A percentile compares a stretch with the other conserved stretches of the same genome.
These are phyloP conservation scores for Blastobotrys attinorum DNA, from an alignment of 805 yeast genomes.

Conservation along the genomic window DNA sequence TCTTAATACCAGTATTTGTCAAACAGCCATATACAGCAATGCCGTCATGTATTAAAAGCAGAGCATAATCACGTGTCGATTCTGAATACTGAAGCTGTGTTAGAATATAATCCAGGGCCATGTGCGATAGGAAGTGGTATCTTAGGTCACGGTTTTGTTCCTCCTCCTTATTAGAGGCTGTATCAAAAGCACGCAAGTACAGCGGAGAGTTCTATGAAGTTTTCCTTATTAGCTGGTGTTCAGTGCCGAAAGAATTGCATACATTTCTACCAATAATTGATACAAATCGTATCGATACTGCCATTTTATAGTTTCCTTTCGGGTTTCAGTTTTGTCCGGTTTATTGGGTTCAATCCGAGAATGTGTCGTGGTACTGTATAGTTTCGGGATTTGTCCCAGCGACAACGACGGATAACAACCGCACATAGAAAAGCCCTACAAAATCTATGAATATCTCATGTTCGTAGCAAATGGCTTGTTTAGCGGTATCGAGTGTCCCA, in stretches of 20 bases:
- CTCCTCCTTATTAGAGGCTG: not conserved
- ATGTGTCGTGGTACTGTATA: not conserved
- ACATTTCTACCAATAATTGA: slow-evolving; percentile 21
- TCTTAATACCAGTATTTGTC: slow-evolving; percentile 27
- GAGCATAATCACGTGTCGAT: slow-evolving; percentile 15
- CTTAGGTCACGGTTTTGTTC: slow-evolving; percentile 12
- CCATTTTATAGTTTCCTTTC: slow-evolving; percentile 9
- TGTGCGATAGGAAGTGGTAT: slow-evolving; percentile 30
- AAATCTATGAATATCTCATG: no score
- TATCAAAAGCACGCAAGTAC: slow-evolving; percentile 16
- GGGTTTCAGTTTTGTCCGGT: slow-evolving; percentile 1
- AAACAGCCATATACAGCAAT: slow-evolving; percentile 30
- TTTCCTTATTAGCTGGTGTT: not conserved
- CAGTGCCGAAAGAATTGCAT: slow-evolving; percentile 5
- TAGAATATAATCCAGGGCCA: slow-evolving; percentile 30
- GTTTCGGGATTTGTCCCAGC: no score
- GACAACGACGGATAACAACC: no score
- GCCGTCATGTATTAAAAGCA: slow-evolving; percentile 29
- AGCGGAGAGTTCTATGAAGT: slow-evolving; percentile 19
- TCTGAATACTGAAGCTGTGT: slow-evolving; percentile 17
- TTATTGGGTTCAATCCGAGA: not conserved
- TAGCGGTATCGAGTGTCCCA: slow-evolving; percentile 25
- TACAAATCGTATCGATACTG: slow-evolving; percentile 19
- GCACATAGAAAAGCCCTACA: no score
- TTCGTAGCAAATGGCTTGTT: no score